Evolutionary conservation across 331 rosid genomes (phyloP).

Genomic region (Rosa hybrid): DNA sequence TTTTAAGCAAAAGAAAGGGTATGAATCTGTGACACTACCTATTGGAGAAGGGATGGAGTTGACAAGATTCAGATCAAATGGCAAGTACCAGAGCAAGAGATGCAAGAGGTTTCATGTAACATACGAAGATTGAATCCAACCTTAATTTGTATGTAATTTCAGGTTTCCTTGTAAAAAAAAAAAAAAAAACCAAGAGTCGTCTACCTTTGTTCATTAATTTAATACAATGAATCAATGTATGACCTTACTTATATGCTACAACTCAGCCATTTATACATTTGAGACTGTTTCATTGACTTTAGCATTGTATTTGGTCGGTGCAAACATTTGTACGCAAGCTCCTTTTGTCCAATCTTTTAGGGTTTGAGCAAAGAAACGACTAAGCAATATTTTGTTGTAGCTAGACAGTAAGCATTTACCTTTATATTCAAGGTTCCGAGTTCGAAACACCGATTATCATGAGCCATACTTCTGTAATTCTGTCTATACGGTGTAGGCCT

Average conservation of each 20-base stretch:
- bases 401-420: too few species aligned
- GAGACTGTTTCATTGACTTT: too few species aligned
- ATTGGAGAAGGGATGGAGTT: slow-evolving; percentile 29
- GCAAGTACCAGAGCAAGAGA: slow-evolving; percentile 12
- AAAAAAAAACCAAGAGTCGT: not conserved
- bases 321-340: too few species aligned
- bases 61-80: slow-evolving; percentile 14
- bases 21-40: slow-evolving; percentile 16
- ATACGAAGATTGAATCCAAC: slow-evolving; percentile 12
- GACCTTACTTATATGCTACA: not conserved
- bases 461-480: too few species aligned
- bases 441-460: too few species aligned
- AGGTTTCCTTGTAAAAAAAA: not conserved
- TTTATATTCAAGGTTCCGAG: too few species aligned
- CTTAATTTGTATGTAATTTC: not conserved
- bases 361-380: too few species aligned
- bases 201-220: not conserved
- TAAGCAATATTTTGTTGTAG: too few species aligned
- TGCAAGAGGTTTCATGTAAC: slow-evolving; percentile 31
- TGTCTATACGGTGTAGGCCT: too few species aligned
- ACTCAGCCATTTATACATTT: not conserved
- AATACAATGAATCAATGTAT: not conserved
- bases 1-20: slow-evolving; percentile 11
- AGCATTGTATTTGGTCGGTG: too few species aligned
- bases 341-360: too few species aligned